These are phyloP conservation scores for Trichoderma virens DNA, from an alignment of 495 filamentous ascomycete species.

Conservation along the genomic window DNA sequence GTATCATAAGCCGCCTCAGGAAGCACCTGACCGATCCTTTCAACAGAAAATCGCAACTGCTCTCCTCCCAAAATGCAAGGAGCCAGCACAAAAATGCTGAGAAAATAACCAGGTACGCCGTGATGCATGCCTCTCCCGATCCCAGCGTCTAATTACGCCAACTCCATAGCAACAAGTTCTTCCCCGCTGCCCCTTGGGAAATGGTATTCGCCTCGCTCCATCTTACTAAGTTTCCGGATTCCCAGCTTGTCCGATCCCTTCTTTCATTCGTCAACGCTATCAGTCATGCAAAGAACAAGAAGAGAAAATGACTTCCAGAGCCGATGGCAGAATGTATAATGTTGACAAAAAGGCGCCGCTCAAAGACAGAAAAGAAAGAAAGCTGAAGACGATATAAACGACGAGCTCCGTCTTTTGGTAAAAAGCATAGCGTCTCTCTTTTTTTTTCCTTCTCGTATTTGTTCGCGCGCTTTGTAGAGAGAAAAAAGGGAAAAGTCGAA, in stretches of 20 bases:
- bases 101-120: slow-evolving; percentile 1
- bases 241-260: neutral
- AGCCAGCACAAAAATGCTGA: neutral
- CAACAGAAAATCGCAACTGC: neutral
- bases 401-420: neutral
- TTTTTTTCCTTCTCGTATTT: neutral
- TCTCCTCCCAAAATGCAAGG: neutral
- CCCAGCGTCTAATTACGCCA: slow-evolving; percentile 3
- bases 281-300: slow-evolving; percentile 4
- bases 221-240: neutral
- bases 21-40: slow-evolving; percentile 1
- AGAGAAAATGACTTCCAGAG: slow-evolving; percentile 4
- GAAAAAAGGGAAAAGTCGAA: neutral
- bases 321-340: neutral
- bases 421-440: neutral
- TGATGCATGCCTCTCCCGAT: neutral
- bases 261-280: neutral
- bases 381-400: slow-evolving; percentile 3
- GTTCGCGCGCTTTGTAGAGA: neutral
- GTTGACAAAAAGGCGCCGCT: slow-evolving; percentile 7
- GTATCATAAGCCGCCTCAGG: neutral
- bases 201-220: neutral
- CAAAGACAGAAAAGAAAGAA: neutral
- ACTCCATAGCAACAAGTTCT: neutral
- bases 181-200: neutral